A percentile compares a stretch with the other conserved stretches of the same genome.
phyloP scores from a whole-genome alignment of 495 filamentous ascomycete species.

The Lasiosphaeria miniovina region DNA sequence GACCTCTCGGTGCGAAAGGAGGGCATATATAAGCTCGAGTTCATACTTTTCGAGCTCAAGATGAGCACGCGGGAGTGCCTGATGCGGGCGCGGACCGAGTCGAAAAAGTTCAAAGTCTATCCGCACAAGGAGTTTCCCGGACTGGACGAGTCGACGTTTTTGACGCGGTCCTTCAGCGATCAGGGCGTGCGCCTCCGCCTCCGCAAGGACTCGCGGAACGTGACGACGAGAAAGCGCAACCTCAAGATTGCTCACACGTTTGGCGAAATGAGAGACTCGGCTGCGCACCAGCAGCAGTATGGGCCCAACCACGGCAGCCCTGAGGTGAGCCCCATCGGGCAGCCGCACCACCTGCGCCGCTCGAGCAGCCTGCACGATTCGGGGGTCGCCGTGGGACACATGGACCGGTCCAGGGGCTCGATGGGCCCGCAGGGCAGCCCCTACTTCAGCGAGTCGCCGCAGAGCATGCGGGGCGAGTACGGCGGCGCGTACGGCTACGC shows the following conservation, averaged over 20 bases:
- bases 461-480: conserved; percentile 21
- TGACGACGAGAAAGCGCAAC: conserved; percentile 44
- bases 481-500: conserved; percentile 21
- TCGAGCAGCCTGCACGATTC: conserved; percentile 21
- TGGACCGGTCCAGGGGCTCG: conserved; percentile 19
- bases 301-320: conserved; percentile 15
- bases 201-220: conserved; percentile 67
- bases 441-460: conserved; percentile 26
- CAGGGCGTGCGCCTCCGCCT: conserved; percentile 89
- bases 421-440: conserved; percentile 21
- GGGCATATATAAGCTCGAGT: conserved; percentile 75
- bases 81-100: conserved; percentile 66
- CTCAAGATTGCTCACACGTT: conserved; percentile 13
- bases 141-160: conserved; percentile 84
- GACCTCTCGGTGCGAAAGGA: conserved; percentile 84
- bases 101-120: conserved; percentile 72
- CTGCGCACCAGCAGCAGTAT: conserved; percentile 7
- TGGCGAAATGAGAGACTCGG: conserved; percentile 13
- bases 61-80: conserved; percentile 50
- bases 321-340: conserved; percentile 26
- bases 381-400: conserved; percentile 2
- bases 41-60: conserved; percentile 88
- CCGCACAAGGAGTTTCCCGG: conserved; percentile 79
- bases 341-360: conserved; percentile 18
- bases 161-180: conserved; percentile 91